phyloP scores from a whole-genome alignment of 192 early-diverging fungal genomes.

The Gamsiella multidivaricata region DNA sequence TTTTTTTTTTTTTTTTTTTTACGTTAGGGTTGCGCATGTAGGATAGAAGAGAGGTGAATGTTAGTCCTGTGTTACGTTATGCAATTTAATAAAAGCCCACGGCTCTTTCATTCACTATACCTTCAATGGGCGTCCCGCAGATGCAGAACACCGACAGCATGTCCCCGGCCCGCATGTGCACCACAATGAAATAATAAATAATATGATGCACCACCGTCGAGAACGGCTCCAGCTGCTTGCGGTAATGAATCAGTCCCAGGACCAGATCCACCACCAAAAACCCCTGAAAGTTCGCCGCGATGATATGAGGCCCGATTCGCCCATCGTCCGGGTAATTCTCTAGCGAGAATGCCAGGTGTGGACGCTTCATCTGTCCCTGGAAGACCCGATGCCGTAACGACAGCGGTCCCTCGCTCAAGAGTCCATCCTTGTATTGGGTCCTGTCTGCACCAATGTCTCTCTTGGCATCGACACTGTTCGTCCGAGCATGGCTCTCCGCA shows the following conservation, averaged over 20 bases:
- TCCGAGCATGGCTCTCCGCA: neutral
- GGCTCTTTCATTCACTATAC: constrained; percentile 24
- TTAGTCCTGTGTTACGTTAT: too few species aligned
- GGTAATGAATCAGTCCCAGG: constrained; percentile 35
- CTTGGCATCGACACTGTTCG: too few species aligned
- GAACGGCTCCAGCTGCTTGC: constrained; percentile 37
- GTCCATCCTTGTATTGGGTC: neutral
- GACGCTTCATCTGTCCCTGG: constrained; percentile 36
- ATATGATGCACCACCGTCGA: constrained; percentile 51
- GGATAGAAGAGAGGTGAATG: too few species aligned
- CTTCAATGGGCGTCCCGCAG: constrained; percentile 43
- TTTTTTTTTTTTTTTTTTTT: constrained; percentile 3
- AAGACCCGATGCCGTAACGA: constrained; percentile 31
- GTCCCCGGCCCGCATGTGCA: constrained; percentile 42
- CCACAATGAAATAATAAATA: constrained; percentile 47
- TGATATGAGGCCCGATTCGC: constrained; percentile 39
- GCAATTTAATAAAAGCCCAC: too few species aligned
- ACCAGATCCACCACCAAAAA: constrained; percentile 34
- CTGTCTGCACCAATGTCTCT: too few species aligned
- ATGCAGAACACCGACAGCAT: constrained; percentile 51
- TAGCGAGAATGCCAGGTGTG: constrained; percentile 37
- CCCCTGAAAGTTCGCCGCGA: constrained; percentile 48
- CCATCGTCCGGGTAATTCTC: constrained; percentile 50
- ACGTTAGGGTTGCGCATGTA: neutral
- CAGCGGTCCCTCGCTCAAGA: neutral